phyloP scores from a whole-genome alignment of 1,139 yeast genomes.

The Lodderomyces parapsilosis region DNA sequence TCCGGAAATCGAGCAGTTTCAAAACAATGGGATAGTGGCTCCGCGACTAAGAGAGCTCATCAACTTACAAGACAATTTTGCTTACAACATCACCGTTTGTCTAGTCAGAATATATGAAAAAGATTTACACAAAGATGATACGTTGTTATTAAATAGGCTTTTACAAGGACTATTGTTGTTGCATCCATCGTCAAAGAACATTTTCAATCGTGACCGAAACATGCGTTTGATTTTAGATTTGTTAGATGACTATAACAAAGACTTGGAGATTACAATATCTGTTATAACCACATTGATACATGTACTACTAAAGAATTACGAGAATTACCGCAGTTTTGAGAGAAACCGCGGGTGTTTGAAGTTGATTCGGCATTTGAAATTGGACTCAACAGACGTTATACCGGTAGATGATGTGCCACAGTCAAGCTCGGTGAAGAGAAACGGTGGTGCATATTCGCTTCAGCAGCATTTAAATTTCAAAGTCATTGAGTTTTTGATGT shows the following conservation, averaged over 20 bases:
- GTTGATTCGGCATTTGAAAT: constrained; percentile 42
- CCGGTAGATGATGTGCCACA: background rate
- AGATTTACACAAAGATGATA: constrained; percentile 8
- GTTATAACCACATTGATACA: constrained; percentile 60
- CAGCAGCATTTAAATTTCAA: constrained; percentile 54
- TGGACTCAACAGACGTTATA: constrained; percentile 17
- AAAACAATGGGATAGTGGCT: constrained; percentile 15
- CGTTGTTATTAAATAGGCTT: constrained; percentile 37
- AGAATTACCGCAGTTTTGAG: constrained; percentile 62
- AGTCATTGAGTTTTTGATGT: constrained; percentile 68
- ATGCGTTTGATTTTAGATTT: constrained; percentile 32
- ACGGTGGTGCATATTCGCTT: constrained; percentile 1
- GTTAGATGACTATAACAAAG: constrained; percentile 18
- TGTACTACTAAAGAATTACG: constrained; percentile 55
- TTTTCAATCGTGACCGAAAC: constrained; percentile 37
- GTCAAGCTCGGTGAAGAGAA: background rate
- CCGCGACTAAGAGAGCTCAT: constrained; percentile 35
- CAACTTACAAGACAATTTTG: constrained; percentile 51
- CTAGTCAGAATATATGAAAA: constrained; percentile 27
- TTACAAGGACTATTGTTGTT: constrained; percentile 63
- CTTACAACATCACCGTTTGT: constrained; percentile 45
- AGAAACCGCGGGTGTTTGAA: constrained; percentile 54
- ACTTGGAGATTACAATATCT: constrained; percentile 34
- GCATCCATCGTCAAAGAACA: constrained; percentile 55
- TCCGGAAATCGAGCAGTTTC: constrained; percentile 24